Conservation (phyloP, 495 filamentous ascomycete genomes). For the Bombardia bombarda region DNA sequence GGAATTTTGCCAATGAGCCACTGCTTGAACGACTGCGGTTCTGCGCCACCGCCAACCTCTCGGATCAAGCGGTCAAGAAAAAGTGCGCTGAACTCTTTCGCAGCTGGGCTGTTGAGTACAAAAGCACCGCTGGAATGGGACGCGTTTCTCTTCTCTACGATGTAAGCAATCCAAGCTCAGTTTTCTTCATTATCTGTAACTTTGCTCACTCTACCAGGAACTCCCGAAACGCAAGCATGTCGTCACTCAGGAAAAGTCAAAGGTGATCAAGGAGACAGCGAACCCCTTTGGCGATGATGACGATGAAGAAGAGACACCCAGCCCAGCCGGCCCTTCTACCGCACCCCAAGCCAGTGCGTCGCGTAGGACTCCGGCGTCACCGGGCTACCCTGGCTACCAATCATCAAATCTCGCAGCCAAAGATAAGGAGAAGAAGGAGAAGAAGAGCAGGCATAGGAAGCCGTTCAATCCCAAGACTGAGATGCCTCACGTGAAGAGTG, state of each 20-base stretch:
- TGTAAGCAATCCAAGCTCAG: slow-evolving; percentile 29
- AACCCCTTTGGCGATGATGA: slow-evolving; percentile 56
- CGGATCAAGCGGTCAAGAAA: slow-evolving; percentile 74
- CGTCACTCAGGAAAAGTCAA: slow-evolving; percentile 64
- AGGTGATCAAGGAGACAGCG: slow-evolving; percentile 70
- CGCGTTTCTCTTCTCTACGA: slow-evolving; percentile 73
- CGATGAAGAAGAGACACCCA: slow-evolving; percentile 32
- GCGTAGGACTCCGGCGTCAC: not conserved
- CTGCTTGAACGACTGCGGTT: slow-evolving; percentile 87
- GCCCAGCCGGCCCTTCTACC: too few species aligned
- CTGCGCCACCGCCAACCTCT: slow-evolving; percentile 74
- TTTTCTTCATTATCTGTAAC: too few species aligned
- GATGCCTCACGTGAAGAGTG: slow-evolving; percentile 71
- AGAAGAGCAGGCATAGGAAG: slow-evolving; percentile 44
- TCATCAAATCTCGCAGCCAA: slow-evolving; percentile 13
- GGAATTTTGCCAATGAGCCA: slow-evolving; percentile 83
- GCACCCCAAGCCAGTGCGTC: slow-evolving; percentile 1
- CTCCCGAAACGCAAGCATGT: slow-evolving; percentile 46
- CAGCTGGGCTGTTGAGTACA: slow-evolving; percentile 81
- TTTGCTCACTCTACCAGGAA: too few species aligned
- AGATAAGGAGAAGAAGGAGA: slow-evolving; percentile 43
- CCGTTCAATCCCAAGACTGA: slow-evolving; percentile 82
- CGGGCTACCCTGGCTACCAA: not conserved
- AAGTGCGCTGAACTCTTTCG: slow-evolving; percentile 82
- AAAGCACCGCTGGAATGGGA: slow-evolving; percentile 71